Base-by-base conservation (phyloP, 1,139 yeast genomes). In the Spencermartinsiella ligniputridi region DNA sequence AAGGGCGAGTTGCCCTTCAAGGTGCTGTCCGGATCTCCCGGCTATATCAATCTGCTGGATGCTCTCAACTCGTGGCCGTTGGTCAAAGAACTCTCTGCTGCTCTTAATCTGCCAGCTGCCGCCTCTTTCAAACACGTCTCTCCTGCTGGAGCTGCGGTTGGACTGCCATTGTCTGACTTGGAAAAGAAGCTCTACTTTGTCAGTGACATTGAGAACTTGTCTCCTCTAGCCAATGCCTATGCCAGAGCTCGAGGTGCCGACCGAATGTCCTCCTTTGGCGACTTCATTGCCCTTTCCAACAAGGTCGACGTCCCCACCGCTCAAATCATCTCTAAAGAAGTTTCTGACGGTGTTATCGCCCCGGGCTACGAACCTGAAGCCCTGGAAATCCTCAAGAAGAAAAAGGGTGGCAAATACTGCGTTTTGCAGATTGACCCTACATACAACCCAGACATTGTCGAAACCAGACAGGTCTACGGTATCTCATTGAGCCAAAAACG, bases 211-310 rank as follows among this genome's bases (percentile, higher is more conserved):
- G 96, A 88, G 70, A 86, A 89, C 75, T 75, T 92, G 66, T 87
- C 97, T 25, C 97, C 97, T 49, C 76, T 92, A 64, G 98, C 98
- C 52, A 86, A 86, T 63, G 98, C 98, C 49, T 92, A 92, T 63
- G 98, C 98, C 37, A 85, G 98, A 71, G 98, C 98, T 45, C 85
- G 98, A 71, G 98, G 98, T 68, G 98, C 98, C 55, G 98, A 92
- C 72, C 84, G 98, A 77, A 92, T 92, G 98, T 89, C 97, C 12
- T 87, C 96, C 13, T 92, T 92, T 64, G 98, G 98, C 65, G 98
- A 92, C 71, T 92, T 90, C 77, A 92, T 92, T 63, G 98, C 98
- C 45, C 76, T 92, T 54, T 88, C 97, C 50, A 90, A 90, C 75
- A 87, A 86, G 69, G 98, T 92, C 54, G 98, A 92, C 68, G 74